Base-by-base conservation (phyloP, 129 eudicot genomes). In the Artemisia annua region DNA sequence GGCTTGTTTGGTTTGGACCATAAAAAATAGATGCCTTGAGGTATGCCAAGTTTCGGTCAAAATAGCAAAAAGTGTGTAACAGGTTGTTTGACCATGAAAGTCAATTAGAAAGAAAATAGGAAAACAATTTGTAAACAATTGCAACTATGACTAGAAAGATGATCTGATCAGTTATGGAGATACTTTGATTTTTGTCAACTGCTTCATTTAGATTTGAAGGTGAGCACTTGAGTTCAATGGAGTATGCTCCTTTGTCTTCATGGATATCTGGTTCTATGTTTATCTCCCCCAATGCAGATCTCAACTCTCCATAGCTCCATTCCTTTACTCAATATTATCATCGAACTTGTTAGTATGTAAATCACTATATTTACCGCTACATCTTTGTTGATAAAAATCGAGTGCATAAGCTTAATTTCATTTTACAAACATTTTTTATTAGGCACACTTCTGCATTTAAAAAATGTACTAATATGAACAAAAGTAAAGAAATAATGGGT, bases 221-320 rank as follows among this genome's bases (percentile, higher is more conserved):
- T 57, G 82, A 80, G 72, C 88, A 87, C 75, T 79, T 85, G 80
- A 87, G 83, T 66, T 89, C 90, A 52, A 89, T 70, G 16, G 94
- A 85, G 82, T 80, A 90, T 50, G 91, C 83, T 56, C 89, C 74
- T 57, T 80, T 79, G 32, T 60, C 78, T 28, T 75, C 92, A n/a
- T 82, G 78, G 55, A 81, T 26, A 67, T 81, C 85, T 46, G 88
- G 86, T 77, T 83, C 89, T 56, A 87, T 81, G 69, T 81, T 72
- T 59, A 87, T 70, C 74, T 87, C 85, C 74, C 91, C 97, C 49
- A 78, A 57, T 19, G 87, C 89, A 17, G 87, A 81, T 72, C 87
- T 87, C 60, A 81, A 85, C 73, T 85, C 94, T 55, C 91, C 82
- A 48, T 62, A 74, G 76, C 97, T 85, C 94, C 94, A 83, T 81